Conservation (phyloP, 2,329 filamentous ascomycete species). For the Aspergillus sp. region DNA sequence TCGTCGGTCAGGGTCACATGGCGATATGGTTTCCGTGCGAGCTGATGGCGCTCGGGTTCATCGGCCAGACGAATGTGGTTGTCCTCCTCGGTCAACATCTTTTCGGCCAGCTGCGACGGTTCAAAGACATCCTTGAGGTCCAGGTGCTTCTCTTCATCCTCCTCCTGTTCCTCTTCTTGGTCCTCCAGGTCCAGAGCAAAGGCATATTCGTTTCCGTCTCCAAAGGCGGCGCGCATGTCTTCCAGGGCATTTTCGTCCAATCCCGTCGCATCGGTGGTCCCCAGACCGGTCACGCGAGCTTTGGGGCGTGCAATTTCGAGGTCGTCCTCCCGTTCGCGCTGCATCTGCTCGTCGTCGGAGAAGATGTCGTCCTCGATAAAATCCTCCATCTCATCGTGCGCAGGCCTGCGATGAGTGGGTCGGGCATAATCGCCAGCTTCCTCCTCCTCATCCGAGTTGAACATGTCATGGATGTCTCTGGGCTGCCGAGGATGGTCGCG, state of each 20-base stretch:
- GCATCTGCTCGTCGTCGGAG: constrained; percentile 65
- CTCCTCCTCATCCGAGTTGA: constrained; percentile 87
- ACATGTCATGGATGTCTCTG: constrained; percentile 81
- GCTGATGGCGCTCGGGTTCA: constrained; percentile 87
- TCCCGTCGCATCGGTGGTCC: constrained; percentile 69
- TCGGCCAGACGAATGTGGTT: constrained; percentile 82
- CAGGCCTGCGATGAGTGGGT: constrained; percentile 45
- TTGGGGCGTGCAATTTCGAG: constrained; percentile 77
- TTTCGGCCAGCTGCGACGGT: constrained; percentile 86
- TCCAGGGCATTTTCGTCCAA: constrained; percentile 88
- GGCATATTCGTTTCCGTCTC: constrained; percentile 89
- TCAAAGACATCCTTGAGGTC: constrained; percentile 98
- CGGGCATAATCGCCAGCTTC: constrained; percentile 46
- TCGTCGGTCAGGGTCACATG: constrained; percentile 71
- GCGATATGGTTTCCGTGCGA: constrained; percentile 82
- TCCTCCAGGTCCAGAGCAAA: constrained; percentile 89
- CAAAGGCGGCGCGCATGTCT: constrained; percentile 94
- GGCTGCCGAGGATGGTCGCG: constrained; percentile 49
- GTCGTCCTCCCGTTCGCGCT: constrained; percentile 75
- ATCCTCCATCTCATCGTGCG: constrained; percentile 76
- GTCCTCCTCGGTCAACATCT: constrained; percentile 90
- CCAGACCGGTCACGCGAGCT: constrained; percentile 57
- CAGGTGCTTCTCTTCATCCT: constrained; percentile 71
- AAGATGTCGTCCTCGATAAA: constrained; percentile 97
- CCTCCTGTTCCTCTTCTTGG: constrained; percentile 67